phyloP scores from a whole-genome alignment of 1,284 basidiomycete species.

The Marasmius sp. region DNA sequence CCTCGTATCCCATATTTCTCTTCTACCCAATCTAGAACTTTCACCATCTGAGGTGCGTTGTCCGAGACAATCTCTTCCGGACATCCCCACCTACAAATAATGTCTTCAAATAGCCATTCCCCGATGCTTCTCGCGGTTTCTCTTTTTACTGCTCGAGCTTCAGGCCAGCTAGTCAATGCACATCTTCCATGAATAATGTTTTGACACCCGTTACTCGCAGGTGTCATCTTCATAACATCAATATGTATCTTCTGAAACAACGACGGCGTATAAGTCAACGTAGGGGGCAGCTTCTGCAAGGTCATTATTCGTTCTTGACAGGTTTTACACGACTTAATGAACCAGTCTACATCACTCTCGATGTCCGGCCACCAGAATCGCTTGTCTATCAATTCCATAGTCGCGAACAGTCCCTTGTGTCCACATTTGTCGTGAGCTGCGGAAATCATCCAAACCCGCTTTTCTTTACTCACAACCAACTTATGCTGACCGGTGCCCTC shows the following conservation, averaged over 20 bases:
- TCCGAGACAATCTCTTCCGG: constrained; percentile 20
- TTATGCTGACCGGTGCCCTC: no score
- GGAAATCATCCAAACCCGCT: no score
- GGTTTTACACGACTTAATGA: constrained; percentile 23
- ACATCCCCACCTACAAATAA: constrained; percentile 26
- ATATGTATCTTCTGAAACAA: constrained; percentile 24
- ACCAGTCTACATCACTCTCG: constrained; percentile 8
- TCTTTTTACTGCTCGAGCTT: no score
- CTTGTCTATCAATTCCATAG: constrained; percentile 9
- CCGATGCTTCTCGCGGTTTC: no score
- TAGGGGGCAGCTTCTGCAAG: no score
- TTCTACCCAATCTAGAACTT: neutral
- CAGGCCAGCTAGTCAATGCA: no score
- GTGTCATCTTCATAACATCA: constrained; percentile 18
- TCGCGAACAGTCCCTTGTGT: no score
- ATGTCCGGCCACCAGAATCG: constrained; percentile 10
- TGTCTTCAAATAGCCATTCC: constrained; percentile 22
- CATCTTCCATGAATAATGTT: no score
- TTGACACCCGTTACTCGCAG: constrained; percentile 12
- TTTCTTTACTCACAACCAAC: no score
- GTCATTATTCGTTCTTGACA: constrained; percentile 24
- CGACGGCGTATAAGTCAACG: no score
- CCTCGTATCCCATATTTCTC: constrained; percentile 3
- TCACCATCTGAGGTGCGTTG: neutral
- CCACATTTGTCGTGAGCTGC: no score